These are phyloP conservation scores for Teunomyces stri DNA, from an alignment of 805 yeast genomes.

Conservation along the genomic window DNA sequence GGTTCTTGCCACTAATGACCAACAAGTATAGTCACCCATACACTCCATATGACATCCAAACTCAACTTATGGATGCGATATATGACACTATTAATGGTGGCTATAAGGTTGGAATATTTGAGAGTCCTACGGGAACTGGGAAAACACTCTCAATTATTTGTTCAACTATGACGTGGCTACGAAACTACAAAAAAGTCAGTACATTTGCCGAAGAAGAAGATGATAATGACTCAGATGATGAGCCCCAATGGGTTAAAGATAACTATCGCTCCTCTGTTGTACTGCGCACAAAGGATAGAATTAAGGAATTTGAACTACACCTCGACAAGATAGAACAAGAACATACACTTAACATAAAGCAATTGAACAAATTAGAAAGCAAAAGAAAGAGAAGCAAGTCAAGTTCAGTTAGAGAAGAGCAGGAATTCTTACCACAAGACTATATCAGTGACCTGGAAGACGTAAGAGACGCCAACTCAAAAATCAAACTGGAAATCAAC, in stretches of 20 bases:
- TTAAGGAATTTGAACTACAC: constrained; percentile 41
- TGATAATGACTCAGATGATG: constrained; percentile 43
- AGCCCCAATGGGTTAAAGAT: constrained; percentile 67
- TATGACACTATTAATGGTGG: constrained; percentile 54
- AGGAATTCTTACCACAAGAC: constrained; percentile 31
- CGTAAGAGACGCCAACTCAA: constrained; percentile 22
- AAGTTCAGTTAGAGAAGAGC: constrained; percentile 8
- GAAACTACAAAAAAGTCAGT: constrained; percentile 43
- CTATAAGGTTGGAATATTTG: constrained; percentile 75
- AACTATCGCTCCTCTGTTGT: constrained; percentile 32
- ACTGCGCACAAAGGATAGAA: constrained; percentile 21
- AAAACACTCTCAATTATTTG: constrained; percentile 87
- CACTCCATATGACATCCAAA: constrained; percentile 75
- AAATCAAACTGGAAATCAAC: constrained; percentile 48
- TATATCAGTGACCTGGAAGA: constrained; percentile 31
- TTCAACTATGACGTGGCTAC: constrained; percentile 78
- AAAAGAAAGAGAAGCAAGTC: constrained; percentile 6
- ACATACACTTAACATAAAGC: constrained; percentile 13
- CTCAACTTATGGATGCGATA: constrained; percentile 72
- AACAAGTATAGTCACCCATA: constrained; percentile 68
- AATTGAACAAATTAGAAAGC: constrained; percentile 12
- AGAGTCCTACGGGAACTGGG: constrained; percentile 95
- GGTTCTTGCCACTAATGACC: neutral
- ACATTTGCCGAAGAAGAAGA: constrained; percentile 4
- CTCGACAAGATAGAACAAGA: constrained; percentile 33